A percentile compares a stretch with the other conserved stretches of the same genome.
Conservation (phyloP, 768 basidiomycete genomes). For the Coprinopsis strossmayeri region DNA sequence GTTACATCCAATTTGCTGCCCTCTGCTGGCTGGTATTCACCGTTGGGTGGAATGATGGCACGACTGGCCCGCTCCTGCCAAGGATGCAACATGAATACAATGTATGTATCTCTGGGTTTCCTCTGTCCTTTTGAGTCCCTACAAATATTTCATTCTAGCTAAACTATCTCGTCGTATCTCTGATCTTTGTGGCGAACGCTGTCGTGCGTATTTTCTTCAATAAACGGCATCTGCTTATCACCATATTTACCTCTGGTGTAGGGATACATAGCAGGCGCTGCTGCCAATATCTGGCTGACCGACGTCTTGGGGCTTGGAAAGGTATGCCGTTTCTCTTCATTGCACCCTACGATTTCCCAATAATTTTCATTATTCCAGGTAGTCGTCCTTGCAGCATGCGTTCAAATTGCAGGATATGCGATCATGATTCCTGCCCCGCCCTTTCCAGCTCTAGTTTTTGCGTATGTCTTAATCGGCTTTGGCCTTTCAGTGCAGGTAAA, state of each 20-base stretch:
- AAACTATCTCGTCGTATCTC: slow-evolving; percentile 47
- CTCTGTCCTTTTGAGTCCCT: not conserved
- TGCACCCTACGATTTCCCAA: not conserved
- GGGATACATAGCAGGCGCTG: slow-evolving; percentile 36
- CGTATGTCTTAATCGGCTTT: slow-evolving; percentile 35
- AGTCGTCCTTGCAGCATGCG: slow-evolving; percentile 4
- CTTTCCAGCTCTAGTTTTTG: slow-evolving; percentile 55
- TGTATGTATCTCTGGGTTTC: slow-evolving; percentile 24
- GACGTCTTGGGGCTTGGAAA: slow-evolving; percentile 38
- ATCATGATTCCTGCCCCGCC: slow-evolving; percentile 52
- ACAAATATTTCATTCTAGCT: slow-evolving; percentile 24
- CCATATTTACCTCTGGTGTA: slow-evolving; percentile 10
- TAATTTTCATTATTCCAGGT: slow-evolving; percentile 4
- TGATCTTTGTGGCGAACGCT: slow-evolving; percentile 46
- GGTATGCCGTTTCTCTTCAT: slow-evolving; percentile 17
- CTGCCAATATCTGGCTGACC: slow-evolving; percentile 31
- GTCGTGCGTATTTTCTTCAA: slow-evolving; percentile 23
- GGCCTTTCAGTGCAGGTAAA: slow-evolving; percentile 42
- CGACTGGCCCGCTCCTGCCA: slow-evolving; percentile 68
- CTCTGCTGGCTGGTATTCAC: slow-evolving; percentile 54
- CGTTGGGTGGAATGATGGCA: slow-evolving; percentile 75
- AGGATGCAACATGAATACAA: slow-evolving; percentile 53
- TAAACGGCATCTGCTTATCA: not conserved
- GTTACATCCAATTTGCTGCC: slow-evolving; percentile 40
- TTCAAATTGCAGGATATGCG: slow-evolving; percentile 47